Percentiles rank a stretch among this genome's conserved stretches.
Evolutionary conservation across 1,284 basidiomycete genomes (phyloP).

Genomic region (Bjerkandera adusta): DNA sequence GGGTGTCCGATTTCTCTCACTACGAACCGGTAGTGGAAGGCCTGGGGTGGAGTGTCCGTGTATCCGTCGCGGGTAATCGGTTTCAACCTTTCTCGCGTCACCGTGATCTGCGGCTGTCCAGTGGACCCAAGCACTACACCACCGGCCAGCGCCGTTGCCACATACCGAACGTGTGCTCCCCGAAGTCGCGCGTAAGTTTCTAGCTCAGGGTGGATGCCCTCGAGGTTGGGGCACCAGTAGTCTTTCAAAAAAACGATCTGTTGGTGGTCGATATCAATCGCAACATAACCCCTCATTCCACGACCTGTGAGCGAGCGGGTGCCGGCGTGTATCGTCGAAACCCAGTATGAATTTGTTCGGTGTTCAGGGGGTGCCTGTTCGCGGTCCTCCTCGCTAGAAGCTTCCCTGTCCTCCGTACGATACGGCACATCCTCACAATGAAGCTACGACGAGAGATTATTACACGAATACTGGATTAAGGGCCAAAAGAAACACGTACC

Average conservation of each 20-base stretch:
- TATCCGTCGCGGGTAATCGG: too few relatives aligned
- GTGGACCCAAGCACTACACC: too few relatives aligned
- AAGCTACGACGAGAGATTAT: not conserved
- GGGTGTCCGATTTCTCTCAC: constrained; percentile 1
- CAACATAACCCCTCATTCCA: constrained; percentile 5
- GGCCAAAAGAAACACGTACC: not conserved
- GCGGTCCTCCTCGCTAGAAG: too few relatives aligned
- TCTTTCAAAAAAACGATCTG: constrained; percentile 9
- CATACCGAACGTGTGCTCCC: not conserved
- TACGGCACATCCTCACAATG: not conserved
- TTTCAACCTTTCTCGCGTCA: too few relatives aligned
- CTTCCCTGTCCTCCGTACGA: too few relatives aligned
- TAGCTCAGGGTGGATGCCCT: not conserved
- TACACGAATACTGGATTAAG: not conserved
- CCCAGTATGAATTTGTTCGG: not conserved
- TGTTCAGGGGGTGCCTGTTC: not conserved
- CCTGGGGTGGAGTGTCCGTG: too few relatives aligned
- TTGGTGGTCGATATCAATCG: not conserved
- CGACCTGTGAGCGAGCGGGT: constrained; percentile 6
- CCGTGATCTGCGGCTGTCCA: too few relatives aligned
- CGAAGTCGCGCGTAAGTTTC: not conserved
- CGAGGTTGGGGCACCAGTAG: constrained; percentile 4
- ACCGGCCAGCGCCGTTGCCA: constrained; percentile 4
- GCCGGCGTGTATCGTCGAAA: not conserved
- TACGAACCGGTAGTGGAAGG: constrained; percentile 2